Evolutionary conservation across 305 asterid genomes (phyloP), one percentile per base, ranked within the genome.

Genomic region (Fraxinus paxiana): DNA sequence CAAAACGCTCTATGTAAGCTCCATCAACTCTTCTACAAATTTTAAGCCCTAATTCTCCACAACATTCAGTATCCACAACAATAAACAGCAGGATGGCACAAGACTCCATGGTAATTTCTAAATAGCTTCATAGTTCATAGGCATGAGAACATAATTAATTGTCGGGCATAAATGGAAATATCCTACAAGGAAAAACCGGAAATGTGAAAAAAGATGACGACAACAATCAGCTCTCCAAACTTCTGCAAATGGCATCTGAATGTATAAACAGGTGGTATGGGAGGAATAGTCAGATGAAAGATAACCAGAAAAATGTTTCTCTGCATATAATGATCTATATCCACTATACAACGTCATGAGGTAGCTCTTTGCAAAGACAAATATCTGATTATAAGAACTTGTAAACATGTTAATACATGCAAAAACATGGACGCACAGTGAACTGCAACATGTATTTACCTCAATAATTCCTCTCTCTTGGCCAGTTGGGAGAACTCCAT

Each of bases 401-500:
- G 74, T 15, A 6, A 30, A 28, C 8, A 30, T 69, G 74, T 12
- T 30, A 30, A 30, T 4, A 30, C 41, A 28, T 69, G 24, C 13
- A 24, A 61, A 61, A 61, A 61, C 69, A 59, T 59, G 71, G 33
- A 61, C 2, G 33, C 67, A 28, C n/a, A 13, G 37, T 28, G 78
- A 76, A 20, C 26, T 31, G 28, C 69, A 71, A 82, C 26, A 76
- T 46, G 30, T 48, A 79, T 81, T 79, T 80, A 96, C 99, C 99
- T 96, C 99, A 48, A 96, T 96, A 83, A 96, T 96, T 89, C 99
- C 99, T 87, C 94, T 92, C 89, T 88, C 98, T 30, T 95, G 94
- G 72, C 97, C 99, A 81, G 99, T 94, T 77, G 99, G 99, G 81
- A 96, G 99, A 83, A 96, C 99, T 84, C 99, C 99, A 75, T 94